Conservation (phyloP, 495 filamentous ascomycete species). For the Neurospora tetrasperma region DNA sequence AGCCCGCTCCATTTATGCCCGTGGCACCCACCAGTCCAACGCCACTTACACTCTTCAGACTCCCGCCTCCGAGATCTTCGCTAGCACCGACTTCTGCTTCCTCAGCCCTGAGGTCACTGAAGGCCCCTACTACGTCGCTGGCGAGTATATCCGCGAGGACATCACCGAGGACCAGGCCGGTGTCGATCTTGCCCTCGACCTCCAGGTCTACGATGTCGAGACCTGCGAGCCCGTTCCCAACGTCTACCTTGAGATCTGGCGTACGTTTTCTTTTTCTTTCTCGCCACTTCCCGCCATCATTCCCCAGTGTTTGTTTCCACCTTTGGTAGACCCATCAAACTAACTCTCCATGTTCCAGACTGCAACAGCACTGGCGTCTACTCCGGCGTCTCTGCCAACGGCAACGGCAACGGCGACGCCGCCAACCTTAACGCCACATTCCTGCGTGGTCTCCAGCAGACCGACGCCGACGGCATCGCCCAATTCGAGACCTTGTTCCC, state of each 20-base stretch:
- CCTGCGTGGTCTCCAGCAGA: constrained; percentile 41
- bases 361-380: constrained; percentile 15
- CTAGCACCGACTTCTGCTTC: constrained; percentile 43
- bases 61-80: constrained; percentile 27
- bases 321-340: not conserved
- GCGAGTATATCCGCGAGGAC: constrained; percentile 43
- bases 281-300: not conserved
- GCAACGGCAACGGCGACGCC: not conserved
- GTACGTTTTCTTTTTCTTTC: constrained; percentile 19
- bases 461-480: constrained; percentile 37
- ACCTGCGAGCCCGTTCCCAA: constrained; percentile 47
- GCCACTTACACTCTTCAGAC: constrained; percentile 7
- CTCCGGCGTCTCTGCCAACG: not conserved
- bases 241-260: constrained; percentile 53
- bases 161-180: constrained; percentile 46
- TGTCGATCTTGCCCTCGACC: constrained; percentile 46
- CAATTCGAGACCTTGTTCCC: constrained; percentile 45
- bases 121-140: constrained; percentile 42
- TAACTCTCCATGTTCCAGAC: constrained; percentile 6
- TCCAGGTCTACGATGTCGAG: constrained; percentile 49
- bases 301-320: not conserved
- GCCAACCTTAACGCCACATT: constrained; percentile 28
- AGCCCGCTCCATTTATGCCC: not conserved
- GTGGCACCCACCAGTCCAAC: not conserved
- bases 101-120: constrained; percentile 43